Percentiles rank a stretch among this genome's conserved stretches.
These are phyloP conservation scores for Huntiella abstrusa DNA, from an alignment of 2,329 filamentous ascomycete species.

Conservation along the genomic window DNA sequence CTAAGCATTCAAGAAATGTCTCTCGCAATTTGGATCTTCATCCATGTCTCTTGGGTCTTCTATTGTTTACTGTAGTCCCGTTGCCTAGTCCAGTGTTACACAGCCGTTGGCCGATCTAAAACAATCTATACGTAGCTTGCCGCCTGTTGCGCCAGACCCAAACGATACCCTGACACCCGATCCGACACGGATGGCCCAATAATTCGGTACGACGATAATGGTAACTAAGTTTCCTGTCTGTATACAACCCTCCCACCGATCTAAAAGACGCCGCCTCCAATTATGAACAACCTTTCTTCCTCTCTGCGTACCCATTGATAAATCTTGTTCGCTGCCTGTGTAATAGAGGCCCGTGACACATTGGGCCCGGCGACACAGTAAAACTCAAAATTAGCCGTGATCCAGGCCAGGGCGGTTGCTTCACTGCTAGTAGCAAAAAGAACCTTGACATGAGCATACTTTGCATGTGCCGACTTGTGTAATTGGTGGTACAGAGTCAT, in stretches of 20 bases:
- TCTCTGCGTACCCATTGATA: constrained; percentile 83
- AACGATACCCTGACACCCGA: too few species aligned
- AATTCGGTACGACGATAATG: too few species aligned
- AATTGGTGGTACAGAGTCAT: constrained; percentile 73
- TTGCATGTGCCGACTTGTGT: constrained; percentile 69
- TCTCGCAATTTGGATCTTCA: too few species aligned
- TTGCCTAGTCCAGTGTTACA: too few species aligned
- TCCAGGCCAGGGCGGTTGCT: constrained; percentile 70
- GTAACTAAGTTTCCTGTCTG: too few species aligned
- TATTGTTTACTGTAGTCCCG: too few species aligned
- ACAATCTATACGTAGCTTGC: too few species aligned
- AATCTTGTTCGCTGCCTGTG: constrained; percentile 72
- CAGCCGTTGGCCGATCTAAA: too few species aligned
- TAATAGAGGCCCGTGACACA: constrained; percentile 43
- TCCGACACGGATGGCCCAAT: too few species aligned
- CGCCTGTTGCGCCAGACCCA: too few species aligned
- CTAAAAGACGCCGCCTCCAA: constrained; percentile 78
- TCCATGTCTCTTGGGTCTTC: too few species aligned
- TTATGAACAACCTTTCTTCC: constrained; percentile 88
- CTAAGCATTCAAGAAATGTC: too few species aligned
- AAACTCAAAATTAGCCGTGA: constrained; percentile 78
- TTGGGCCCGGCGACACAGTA: constrained; percentile 83
- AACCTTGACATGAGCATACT: constrained; percentile 69
- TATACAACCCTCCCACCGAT: neutral
- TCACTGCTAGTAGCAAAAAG: constrained; percentile 61